Evolutionary conservation across 805 yeast species (phyloP), one percentile per base, ranked within the genome.

Genomic region (Wickerhamiella galacta): DNA sequence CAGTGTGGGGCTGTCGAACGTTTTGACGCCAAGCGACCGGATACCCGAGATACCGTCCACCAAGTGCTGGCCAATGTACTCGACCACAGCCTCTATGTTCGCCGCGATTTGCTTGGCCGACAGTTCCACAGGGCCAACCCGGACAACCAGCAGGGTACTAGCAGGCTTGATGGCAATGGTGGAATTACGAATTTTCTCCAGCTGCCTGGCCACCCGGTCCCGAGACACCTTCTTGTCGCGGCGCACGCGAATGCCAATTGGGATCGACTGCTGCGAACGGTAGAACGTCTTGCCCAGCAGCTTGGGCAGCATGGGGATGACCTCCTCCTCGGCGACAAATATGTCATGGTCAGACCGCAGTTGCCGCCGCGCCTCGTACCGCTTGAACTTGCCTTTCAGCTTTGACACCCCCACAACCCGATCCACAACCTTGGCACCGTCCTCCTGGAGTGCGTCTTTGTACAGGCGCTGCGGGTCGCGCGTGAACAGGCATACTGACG

Each of bases 341-440:
- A 82, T 43, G 46, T 83, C 93, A 51, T 69, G 79, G 37, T 70
- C 72, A 11, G 63, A 53, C 27, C 66, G 56, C 39, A 90, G 69
- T 40, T 72, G 75, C 53, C 95, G 73, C 54, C 83, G 74, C 38
- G 83, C 75, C 56, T 90, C 95, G 47, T 61, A 90, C n/a, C 80
- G 70, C 58, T 82, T 82, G 64, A 72, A 87, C 39, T 75, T 77
- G 21, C 83, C 79, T 54, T 81, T 81, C 41, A 90, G 63, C 44
- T 82, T 77, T 29, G 70, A 63, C 35, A 75, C 75, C 4, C 90
- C 67, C 21, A 83, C 63, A 34, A 85, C 72, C 36, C 70, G 61
- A 26, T 48, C 43, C 12, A 58, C 48, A 8, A 47, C 37, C 24
- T 31, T 31, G 22, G 28, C 25, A 5, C 19, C 28, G 4, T 40